These are phyloP conservation scores for Lipomyces kockii DNA, from an alignment of 805 yeast species.

Conservation along the genomic window DNA sequence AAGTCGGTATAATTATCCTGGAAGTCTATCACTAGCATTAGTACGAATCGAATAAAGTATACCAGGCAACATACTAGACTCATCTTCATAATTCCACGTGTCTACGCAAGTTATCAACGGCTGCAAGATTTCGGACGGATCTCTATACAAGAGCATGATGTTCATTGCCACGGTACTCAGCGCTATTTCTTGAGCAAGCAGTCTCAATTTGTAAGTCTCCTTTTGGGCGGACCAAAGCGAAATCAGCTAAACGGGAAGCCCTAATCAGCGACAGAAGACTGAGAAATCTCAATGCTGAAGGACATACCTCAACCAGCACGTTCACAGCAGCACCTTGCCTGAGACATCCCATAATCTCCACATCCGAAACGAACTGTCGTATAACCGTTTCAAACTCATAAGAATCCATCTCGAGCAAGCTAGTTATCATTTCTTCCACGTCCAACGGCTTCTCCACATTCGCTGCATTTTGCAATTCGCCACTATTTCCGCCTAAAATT, in stretches of 20 bases:
- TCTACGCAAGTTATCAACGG: slow-evolving; percentile 61
- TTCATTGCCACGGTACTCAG: slow-evolving; percentile 51
- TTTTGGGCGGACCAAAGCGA: slow-evolving; percentile 49
- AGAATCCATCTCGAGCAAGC: slow-evolving; percentile 32
- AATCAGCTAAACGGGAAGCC: slow-evolving; percentile 53
- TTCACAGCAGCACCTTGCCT: slow-evolving; percentile 21
- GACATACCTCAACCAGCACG: slow-evolving; percentile 15
- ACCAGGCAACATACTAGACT: slow-evolving; percentile 47
- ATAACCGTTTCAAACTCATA: slow-evolving; percentile 44
- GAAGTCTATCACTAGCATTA: slow-evolving; percentile 47
- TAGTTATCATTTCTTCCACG: neutral
- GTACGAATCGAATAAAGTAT: neutral
- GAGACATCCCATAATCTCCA: slow-evolving; percentile 18
- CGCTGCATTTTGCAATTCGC: slow-evolving; percentile 13
- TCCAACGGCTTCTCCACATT: neutral
- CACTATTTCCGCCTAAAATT: slow-evolving; percentile 36
- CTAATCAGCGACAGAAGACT: slow-evolving; percentile 56
- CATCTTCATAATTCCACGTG: slow-evolving; percentile 54
- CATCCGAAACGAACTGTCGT: slow-evolving; percentile 41
- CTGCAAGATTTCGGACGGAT: slow-evolving; percentile 52
- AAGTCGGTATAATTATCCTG: slow-evolving; percentile 73
- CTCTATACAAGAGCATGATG: slow-evolving; percentile 51
- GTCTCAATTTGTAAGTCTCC: slow-evolving; percentile 54
- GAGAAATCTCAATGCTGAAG: slow-evolving; percentile 37
- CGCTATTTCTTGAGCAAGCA: slow-evolving; percentile 59